Evolutionary conservation across 371 early-diverging fungal genomes (phyloP).

Genomic region (Actinomortierella wolfii): DNA sequence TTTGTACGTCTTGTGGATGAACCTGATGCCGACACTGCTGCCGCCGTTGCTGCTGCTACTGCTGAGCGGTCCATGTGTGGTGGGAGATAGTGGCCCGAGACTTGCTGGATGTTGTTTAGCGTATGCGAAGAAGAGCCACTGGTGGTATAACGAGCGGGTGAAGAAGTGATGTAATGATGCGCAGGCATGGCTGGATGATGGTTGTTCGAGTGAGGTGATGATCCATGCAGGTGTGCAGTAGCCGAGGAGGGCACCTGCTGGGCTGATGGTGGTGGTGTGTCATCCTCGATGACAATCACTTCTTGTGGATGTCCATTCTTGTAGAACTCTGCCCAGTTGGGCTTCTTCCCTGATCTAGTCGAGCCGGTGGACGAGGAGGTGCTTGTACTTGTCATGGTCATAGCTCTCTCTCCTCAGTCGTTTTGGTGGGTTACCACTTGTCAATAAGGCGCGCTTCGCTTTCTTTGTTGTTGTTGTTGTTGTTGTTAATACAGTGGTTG

Average conservation of each 20-base stretch:
- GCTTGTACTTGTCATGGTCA: conserved; percentile 28
- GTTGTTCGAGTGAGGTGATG: background rate
- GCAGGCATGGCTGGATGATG: background rate
- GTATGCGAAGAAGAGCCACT: conserved; percentile 5
- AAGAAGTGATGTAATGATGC: background rate
- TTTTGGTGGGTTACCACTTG: too few species aligned
- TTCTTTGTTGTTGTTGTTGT: background rate
- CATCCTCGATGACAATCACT: conserved; percentile 66
- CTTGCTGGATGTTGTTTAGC: conserved; percentile 11
- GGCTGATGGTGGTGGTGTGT: conserved; percentile 51
- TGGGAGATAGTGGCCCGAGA: conserved; percentile 9
- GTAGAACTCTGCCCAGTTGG: conserved; percentile 60
- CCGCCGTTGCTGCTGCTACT: conserved; percentile 9
- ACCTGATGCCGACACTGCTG: conserved; percentile 13
- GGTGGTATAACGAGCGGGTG: conserved; percentile 4
- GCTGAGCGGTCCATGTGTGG: background rate
- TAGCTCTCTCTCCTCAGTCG: conserved; percentile 3
- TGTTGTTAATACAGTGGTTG: background rate
- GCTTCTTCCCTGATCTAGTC: conserved; percentile 22
- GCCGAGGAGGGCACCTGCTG: conserved; percentile 28
- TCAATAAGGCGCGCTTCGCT: background rate
- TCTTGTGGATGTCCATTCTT: conserved; percentile 63
- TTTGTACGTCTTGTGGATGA: conserved; percentile 31
- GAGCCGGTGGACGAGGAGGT: background rate
- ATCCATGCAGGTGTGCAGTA: conserved; percentile 13